phyloP scores from a whole-genome alignment of 805 yeast genomes.

The Candida patagonica region DNA sequence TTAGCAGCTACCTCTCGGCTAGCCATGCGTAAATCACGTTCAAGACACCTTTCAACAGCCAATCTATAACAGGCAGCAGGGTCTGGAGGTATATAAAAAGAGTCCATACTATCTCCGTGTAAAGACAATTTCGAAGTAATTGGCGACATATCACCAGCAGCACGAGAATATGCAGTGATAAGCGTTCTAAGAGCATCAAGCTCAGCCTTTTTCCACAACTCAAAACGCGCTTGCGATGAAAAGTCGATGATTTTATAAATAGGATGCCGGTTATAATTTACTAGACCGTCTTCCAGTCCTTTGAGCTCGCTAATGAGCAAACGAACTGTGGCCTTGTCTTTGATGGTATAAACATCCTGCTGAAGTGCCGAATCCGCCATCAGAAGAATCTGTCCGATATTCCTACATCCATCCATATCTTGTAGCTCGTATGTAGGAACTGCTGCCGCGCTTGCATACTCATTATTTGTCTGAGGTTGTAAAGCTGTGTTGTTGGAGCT shows the following conservation, averaged over 20 bases:
- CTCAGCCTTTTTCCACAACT: slow-evolving; percentile 36
- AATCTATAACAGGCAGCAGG: slow-evolving; percentile 34
- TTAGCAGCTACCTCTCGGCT: slow-evolving; percentile 13
- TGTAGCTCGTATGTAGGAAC: slow-evolving; percentile 43
- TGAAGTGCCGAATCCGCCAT: slow-evolving; percentile 44
- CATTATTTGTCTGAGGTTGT: neutral
- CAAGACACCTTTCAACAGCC: slow-evolving; percentile 37
- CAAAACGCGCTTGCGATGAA: slow-evolving; percentile 26
- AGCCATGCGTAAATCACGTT: slow-evolving; percentile 27
- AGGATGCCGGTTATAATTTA: slow-evolving; percentile 26
- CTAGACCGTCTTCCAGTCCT: slow-evolving; percentile 16
- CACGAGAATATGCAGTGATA: slow-evolving; percentile 16
- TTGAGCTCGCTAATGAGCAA: slow-evolving; percentile 27
- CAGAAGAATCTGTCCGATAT: slow-evolving; percentile 41
- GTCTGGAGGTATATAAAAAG: slow-evolving; percentile 34
- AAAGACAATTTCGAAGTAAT: slow-evolving; percentile 4
- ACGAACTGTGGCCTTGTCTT: slow-evolving; percentile 32
- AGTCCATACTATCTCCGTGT: slow-evolving; percentile 6
- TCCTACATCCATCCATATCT: slow-evolving; percentile 46
- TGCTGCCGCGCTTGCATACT: slow-evolving; percentile 1
- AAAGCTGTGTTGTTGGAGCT: slow-evolving; percentile 9
- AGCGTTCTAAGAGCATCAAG: slow-evolving; percentile 25
- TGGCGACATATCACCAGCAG: neutral
- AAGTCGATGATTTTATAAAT: slow-evolving; percentile 31
- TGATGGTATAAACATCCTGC: slow-evolving; percentile 40